Base-by-base conservation (phyloP, 306 rosid genomes). In the Datisca glomerata region DNA sequence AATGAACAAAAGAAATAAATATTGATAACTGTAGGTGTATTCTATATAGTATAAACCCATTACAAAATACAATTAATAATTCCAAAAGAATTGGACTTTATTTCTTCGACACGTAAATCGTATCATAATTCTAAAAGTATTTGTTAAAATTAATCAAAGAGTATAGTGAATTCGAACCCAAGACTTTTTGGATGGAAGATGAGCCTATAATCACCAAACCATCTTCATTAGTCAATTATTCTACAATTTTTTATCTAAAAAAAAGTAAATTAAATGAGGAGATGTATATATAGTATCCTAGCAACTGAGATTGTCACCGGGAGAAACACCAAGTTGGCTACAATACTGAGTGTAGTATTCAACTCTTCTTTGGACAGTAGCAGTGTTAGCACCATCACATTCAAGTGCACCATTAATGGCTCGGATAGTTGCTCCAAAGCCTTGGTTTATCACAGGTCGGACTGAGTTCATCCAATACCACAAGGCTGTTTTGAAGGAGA, bases 361-460 rank as follows among this genome's bases (percentile, higher is more conserved):
- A 19, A 76, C 45, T 0, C 96, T 71, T 27, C 51, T 53, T 21
- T 63, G 62, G 24, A 82, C 94, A 0, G 89, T 71, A 40, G 8
- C 8, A 0, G 74, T 28, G 55, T 72, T 82, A 1, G 16, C 71
- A 4, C 94, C 89, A 31, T 76, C 75, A 35, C 89, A 87, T 40
- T 87, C 96, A n/a, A 82, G 76, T 4, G 23, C 47, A 6, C 94
- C 93, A 44, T 87, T 87, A 36, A 87, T 87, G 55, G 94, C 96
- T 47, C 85, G 71, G 2, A 76, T 82, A 48, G 96, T 82, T 22
- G 87, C 85, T 1, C 94, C 96, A 34, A 82, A 87, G 0, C 96
- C 94, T 25, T 82, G 66, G 39, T 17, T 31, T 0, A 76, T 2
- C 7, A 87, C 94, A 8, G 85, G 76, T 0, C 78, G 47, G 12